These are phyloP conservation scores for Ilex asprella DNA, from an alignment of 257 asterid species.

Conservation along the genomic window DNA sequence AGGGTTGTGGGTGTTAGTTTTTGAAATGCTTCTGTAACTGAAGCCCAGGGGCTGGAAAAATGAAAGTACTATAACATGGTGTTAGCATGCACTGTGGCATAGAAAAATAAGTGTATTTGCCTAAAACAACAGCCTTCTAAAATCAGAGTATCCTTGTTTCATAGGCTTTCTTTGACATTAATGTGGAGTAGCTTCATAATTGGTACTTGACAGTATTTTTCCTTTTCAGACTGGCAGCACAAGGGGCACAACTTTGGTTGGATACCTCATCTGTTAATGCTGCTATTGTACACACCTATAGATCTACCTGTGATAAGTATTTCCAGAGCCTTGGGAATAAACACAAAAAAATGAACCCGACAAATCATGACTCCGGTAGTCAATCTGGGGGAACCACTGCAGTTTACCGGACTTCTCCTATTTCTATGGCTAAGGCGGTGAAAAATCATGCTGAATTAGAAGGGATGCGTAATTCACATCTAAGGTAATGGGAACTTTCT, in stretches of 20 bases:
- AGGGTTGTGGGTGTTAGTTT: neutral
- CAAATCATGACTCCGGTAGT: slow-evolving; percentile 20
- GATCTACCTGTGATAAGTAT: slow-evolving; percentile 54
- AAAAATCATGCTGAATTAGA: slow-evolving; percentile 90
- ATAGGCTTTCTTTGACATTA: neutral
- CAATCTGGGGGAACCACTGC: slow-evolving; percentile 40
- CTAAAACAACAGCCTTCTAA: neutral
- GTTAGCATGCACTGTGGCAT: no score
- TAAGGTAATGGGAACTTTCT: slow-evolving; percentile 46
- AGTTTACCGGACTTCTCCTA: slow-evolving; percentile 62
- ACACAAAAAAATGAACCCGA: slow-evolving; percentile 18
- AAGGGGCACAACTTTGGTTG: slow-evolving; percentile 77
- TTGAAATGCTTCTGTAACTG: neutral
- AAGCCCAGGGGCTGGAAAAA: neutral
- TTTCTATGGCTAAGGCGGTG: slow-evolving; percentile 82
- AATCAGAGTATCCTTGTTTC: neutral
- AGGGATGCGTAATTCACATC: slow-evolving; percentile 88
- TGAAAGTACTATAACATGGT: neutral
- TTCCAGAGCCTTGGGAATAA: slow-evolving; percentile 22
- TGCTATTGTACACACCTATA: slow-evolving; percentile 68
- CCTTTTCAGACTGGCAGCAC: slow-evolving; percentile 69
- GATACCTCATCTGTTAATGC: slow-evolving; percentile 82
- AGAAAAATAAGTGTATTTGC: neutral
- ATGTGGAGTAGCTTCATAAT: neutral
- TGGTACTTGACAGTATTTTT: slow-evolving; percentile 10